Conservation (phyloP, 352 stramenopile species). For the Thalassiosira exigua region DNA sequence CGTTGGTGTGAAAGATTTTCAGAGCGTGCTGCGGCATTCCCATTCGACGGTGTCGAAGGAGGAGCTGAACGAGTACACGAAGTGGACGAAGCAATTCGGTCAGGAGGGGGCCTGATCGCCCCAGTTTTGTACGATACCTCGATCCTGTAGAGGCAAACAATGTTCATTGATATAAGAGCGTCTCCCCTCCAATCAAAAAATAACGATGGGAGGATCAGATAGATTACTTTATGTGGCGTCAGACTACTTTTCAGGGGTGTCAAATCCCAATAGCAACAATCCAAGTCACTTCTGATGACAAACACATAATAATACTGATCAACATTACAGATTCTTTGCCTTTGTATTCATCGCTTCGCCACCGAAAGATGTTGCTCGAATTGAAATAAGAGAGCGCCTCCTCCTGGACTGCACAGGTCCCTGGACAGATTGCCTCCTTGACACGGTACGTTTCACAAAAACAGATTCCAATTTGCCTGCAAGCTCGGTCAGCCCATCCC, state of each 20-base stretch:
- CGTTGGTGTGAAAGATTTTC: slow-evolving; percentile 94
- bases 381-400: neutral
- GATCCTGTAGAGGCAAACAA: too few species aligned
- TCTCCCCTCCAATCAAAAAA: too few species aligned
- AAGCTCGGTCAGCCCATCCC: slow-evolving; percentile 1
- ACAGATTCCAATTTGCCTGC: neutral
- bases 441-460: neutral
- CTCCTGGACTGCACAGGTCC: neutral
- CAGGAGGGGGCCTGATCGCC: slow-evolving; percentile 92
- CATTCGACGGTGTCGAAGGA: slow-evolving; percentile 94
- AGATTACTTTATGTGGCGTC: too few species aligned
- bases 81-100: slow-evolving; percentile 99
- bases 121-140: too few species aligned
- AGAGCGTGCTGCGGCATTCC: slow-evolving; percentile 93
- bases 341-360: slow-evolving; percentile 3
- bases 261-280: too few species aligned
- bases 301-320: too few species aligned
- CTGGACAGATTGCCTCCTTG: slow-evolving; percentile 13
- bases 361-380: slow-evolving; percentile 5
- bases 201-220: too few species aligned
- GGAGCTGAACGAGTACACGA: slow-evolving; percentile 96
- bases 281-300: too few species aligned
- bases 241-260: too few species aligned
- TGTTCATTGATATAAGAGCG: too few species aligned
- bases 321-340: too few species aligned